Evolutionary conservation across 2,329 filamentous ascomycete genomes (phyloP).

Genomic region (Teratosphaeria epicoccoides): DNA sequence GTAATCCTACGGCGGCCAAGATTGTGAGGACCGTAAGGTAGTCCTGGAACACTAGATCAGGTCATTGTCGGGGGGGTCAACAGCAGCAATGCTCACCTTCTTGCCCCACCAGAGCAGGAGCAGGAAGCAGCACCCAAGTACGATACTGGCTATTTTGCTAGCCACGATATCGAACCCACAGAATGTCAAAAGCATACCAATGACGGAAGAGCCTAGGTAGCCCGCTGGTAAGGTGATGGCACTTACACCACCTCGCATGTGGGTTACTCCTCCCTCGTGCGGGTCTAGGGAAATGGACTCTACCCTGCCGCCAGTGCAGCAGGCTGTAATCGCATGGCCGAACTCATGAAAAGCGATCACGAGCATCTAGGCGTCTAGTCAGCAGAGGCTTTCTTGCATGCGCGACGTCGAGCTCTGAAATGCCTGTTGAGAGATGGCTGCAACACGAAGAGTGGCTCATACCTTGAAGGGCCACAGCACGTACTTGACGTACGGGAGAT

Average conservation of each 20-base stretch:
- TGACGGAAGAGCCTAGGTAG: constrained; percentile 65
- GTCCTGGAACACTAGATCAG: constrained; percentile 36
- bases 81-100: constrained; percentile 16
- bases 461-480: constrained; percentile 75
- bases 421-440: too few species aligned
- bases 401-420: too few species aligned
- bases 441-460: too few species aligned
- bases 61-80: background rate
- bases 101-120: constrained; percentile 76
- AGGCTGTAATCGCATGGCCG: constrained; percentile 61
- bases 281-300: constrained; percentile 66
- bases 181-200: constrained; percentile 67
- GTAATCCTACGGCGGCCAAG: constrained; percentile 56
- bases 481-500: constrained; percentile 64
- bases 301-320: constrained; percentile 62
- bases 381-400: too few species aligned
- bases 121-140: constrained; percentile 62
- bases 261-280: constrained; percentile 66
- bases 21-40: constrained; percentile 68
- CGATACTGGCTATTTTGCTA: constrained; percentile 66
- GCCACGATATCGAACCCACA: constrained; percentile 74
- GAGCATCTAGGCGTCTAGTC: constrained; percentile 49
- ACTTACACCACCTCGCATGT: constrained; percentile 61
- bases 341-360: constrained; percentile 77
- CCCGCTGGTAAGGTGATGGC: constrained; percentile 66